These are phyloP conservation scores for Fraxinus anomala DNA, from an alignment of 257 asterid genomes.

Conservation along the genomic window DNA sequence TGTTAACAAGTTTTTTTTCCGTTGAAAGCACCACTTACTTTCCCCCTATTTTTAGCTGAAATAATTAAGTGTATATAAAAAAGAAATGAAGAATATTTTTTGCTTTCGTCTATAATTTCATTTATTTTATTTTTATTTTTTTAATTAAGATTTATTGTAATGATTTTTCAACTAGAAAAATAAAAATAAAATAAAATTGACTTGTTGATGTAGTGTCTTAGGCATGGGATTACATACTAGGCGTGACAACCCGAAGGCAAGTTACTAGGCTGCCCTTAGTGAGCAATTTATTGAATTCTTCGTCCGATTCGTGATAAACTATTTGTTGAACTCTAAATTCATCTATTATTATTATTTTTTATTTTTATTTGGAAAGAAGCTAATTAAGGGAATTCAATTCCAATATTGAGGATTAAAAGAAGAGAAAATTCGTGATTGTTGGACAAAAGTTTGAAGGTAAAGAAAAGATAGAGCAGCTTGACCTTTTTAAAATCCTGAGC, in stretches of 20 bases:
- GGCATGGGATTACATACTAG: no score
- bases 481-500: neutral
- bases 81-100: no score
- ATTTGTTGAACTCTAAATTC: neutral
- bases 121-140: no score
- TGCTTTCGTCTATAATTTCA: neutral
- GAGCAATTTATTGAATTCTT: neutral
- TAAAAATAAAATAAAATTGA: no score
- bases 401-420: no score
- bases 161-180: no score
- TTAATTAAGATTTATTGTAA: no score
- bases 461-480: neutral
- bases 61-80: no score
- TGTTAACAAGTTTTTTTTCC: neutral
- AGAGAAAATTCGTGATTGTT: neutral
- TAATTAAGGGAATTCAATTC: neutral
- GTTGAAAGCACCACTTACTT: neutral
- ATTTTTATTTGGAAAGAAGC: no score
- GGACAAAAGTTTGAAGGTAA: neutral
- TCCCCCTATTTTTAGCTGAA: neutral
- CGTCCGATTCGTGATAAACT: neutral
- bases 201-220: no score
- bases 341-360: no score
- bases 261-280: neutral
- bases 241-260: neutral